A percentile compares a stretch with the other conserved stretches of the same genome.
Conservation (phyloP, 306 rosid species). For the Cucurbita ficifolia region DNA sequence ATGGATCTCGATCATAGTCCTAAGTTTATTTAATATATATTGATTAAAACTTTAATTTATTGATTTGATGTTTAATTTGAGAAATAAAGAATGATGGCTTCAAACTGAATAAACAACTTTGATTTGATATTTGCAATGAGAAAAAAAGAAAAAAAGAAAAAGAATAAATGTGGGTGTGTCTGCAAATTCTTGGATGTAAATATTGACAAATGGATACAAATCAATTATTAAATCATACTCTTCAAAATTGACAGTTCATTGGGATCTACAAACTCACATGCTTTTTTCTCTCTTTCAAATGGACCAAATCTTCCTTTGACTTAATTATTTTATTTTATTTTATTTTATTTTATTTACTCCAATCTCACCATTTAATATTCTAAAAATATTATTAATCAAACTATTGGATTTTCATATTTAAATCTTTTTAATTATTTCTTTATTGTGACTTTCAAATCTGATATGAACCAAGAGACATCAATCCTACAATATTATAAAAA, state of each 20-base stretch:
- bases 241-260: slow-evolving; percentile 5
- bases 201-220: not conserved
- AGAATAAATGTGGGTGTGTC: not conserved
- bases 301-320: not conserved
- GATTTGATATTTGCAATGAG: not conserved
- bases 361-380: too few species aligned
- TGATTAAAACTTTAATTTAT: not conserved
- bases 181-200: not conserved
- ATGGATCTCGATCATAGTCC: slow-evolving; percentile 6
- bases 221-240: not conserved
- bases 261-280: slow-evolving; percentile 3
- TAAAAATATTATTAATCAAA: too few species aligned
- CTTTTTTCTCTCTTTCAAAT: not conserved
- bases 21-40: not conserved
- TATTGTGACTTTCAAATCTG: too few species aligned
- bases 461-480: too few species aligned
- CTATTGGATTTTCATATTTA: too few species aligned
- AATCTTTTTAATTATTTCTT: too few species aligned
- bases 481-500: too few species aligned
- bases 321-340: not conserved
- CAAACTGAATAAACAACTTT: not conserved
- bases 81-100: not conserved
- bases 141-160: not conserved
- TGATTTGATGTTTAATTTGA: not conserved
- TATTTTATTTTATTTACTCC: not conserved